phyloP scores from a whole-genome alignment of 2,329 filamentous ascomycete genomes.

The Talaromyces piceae region DNA sequence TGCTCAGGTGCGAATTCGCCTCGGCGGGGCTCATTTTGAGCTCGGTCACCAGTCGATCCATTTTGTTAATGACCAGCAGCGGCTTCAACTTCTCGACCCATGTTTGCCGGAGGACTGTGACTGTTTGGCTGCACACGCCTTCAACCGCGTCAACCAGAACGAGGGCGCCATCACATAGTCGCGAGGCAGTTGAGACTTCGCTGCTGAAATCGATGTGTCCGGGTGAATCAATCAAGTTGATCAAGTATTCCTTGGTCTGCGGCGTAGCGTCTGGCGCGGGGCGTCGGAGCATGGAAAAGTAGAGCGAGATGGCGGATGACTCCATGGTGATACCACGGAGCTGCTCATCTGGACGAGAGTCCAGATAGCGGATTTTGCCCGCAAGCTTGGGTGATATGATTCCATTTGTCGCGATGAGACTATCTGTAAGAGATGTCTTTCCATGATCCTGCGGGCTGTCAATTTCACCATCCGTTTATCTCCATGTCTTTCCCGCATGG shows the following conservation, averaged over 20 bases:
- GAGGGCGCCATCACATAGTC: slow-evolving; percentile 88
- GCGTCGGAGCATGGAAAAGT: slow-evolving; percentile 83
- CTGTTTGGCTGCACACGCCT: slow-evolving; percentile 96
- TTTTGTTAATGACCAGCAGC: slow-evolving; percentile 94
- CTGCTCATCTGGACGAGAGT: slow-evolving; percentile 94
- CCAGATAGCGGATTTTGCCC: slow-evolving; percentile 94
- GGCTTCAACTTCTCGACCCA: slow-evolving; percentile 96
- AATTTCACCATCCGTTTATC: not conserved
- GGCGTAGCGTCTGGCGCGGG: slow-evolving; percentile 60
- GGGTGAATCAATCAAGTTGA: slow-evolving; percentile 96
- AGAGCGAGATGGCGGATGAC: slow-evolving; percentile 93
- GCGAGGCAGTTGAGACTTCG: slow-evolving; percentile 91
- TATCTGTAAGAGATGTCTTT: slow-evolving; percentile 94
- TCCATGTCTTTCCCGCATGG: not conserved
- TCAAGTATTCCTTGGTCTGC: slow-evolving; percentile 78
- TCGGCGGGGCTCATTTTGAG: slow-evolving; percentile 87
- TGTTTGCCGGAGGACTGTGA: slow-evolving; percentile 88
- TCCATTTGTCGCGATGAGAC: slow-evolving; percentile 94
- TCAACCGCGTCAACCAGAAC: slow-evolving; percentile 95
- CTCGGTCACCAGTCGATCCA: slow-evolving; percentile 90
- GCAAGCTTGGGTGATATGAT: slow-evolving; percentile 98
- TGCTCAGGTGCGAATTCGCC: slow-evolving; percentile 81
- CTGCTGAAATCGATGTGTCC: slow-evolving; percentile 99
- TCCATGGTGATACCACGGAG: slow-evolving; percentile 99
- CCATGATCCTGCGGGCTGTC: slow-evolving; percentile 65